phyloP scores from a whole-genome alignment of 495 filamentous ascomycete genomes.

The Talaromyces thailandensis region DNA sequence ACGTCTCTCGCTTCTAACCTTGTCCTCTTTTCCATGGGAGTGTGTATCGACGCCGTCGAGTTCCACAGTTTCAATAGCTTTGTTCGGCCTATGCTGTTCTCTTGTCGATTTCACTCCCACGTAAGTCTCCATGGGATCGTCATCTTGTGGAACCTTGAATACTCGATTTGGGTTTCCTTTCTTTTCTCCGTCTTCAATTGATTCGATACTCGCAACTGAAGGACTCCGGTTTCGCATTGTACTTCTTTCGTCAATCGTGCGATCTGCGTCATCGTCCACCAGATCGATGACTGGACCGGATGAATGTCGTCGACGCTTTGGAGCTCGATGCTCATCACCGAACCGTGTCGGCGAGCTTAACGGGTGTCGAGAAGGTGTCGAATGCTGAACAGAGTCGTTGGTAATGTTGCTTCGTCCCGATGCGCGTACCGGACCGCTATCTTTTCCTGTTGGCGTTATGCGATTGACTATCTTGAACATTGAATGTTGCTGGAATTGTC shows the following conservation, averaged over 20 bases:
- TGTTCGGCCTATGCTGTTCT: not conserved
- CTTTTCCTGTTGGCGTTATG: slow-evolving; percentile 20
- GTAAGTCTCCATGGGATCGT: not conserved
- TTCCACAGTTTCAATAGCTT: not conserved
- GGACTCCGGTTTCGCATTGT: not conserved
- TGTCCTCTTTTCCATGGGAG: not conserved
- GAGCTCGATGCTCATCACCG: slow-evolving; percentile 16
- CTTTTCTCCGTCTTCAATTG: slow-evolving; percentile 11
- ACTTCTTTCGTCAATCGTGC: no score
- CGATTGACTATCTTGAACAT: slow-evolving; percentile 10
- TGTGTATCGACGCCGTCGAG: not conserved
- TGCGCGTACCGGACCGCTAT: slow-evolving; percentile 32
- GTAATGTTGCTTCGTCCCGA: slow-evolving; percentile 5
- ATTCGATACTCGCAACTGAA: slow-evolving; percentile 14
- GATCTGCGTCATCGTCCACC: slow-evolving; percentile 10
- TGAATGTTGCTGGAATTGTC: not conserved
- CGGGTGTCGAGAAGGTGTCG: not conserved
- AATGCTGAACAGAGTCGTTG: not conserved
- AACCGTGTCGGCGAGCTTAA: slow-evolving; percentile 5
- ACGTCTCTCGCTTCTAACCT: not conserved
- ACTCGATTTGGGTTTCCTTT: not conserved
- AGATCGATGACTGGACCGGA: slow-evolving; percentile 12
- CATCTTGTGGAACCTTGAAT: not conserved
- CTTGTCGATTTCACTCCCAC: not conserved
- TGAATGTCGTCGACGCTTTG: slow-evolving; percentile 23